Evolutionary conservation across 768 basidiomycete species (phyloP).

Genomic region (Calocybe indica): DNA sequence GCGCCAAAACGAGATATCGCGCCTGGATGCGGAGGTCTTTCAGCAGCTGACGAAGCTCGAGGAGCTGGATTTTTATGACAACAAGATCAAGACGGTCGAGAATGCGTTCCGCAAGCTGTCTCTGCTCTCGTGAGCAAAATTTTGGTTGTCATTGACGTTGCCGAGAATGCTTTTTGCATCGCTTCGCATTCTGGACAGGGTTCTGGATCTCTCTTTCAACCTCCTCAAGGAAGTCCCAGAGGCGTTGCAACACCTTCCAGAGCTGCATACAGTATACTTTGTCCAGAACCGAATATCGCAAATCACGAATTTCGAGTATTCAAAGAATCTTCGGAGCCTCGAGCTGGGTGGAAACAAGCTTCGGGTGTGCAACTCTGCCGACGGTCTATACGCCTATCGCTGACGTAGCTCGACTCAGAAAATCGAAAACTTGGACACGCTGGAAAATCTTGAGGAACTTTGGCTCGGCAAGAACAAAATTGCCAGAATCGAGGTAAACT

Average conservation of each 20-base stretch:
- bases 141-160: not conserved
- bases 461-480: slow-evolving; percentile 99
- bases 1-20: slow-evolving; percentile 77
- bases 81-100: slow-evolving; percentile 75
- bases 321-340: slow-evolving; percentile 62
- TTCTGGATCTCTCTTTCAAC: slow-evolving; percentile 94
- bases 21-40: slow-evolving; percentile 70
- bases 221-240: slow-evolving; percentile 70
- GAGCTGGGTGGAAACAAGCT: slow-evolving; percentile 94
- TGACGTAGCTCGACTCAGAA: slow-evolving; percentile 38
- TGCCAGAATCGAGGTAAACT: slow-evolving; percentile 66
- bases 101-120: slow-evolving; percentile 54
- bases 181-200: slow-evolving; percentile 32
- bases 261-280: slow-evolving; percentile 80
- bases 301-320: slow-evolving; percentile 61
- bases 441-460: slow-evolving; percentile 83
- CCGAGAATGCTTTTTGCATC: slow-evolving; percentile 2
- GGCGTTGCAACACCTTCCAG: slow-evolving; percentile 46
- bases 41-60: slow-evolving; percentile 60
- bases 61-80: slow-evolving; percentile 95
- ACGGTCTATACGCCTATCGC: not conserved
- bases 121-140: slow-evolving; percentile 47
- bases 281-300: slow-evolving; percentile 92
- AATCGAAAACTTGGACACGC: slow-evolving; percentile 80
- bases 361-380: slow-evolving; percentile 46